phyloP scores from a whole-genome alignment of 345 rosid species.

The Aethionema arabicum region DNA sequence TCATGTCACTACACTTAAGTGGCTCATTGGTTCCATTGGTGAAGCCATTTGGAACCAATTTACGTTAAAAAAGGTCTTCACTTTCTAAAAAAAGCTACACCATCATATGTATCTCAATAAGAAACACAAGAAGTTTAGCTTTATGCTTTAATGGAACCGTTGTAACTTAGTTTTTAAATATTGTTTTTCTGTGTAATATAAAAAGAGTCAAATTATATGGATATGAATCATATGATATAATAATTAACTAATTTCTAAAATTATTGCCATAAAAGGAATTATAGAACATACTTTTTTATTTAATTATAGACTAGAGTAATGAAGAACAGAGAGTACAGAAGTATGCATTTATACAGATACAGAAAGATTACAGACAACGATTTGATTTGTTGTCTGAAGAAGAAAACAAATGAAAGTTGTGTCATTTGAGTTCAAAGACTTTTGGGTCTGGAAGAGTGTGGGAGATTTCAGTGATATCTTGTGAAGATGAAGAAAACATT shows the following conservation, averaged over 20 bases:
- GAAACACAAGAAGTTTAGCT: slow-evolving; percentile 11
- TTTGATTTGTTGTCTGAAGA: slow-evolving; percentile 29
- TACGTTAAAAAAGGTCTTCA: slow-evolving; percentile 30
- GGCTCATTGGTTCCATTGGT: slow-evolving; percentile 58
- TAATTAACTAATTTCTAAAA: slow-evolving; percentile 16
- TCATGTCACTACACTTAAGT: slow-evolving; percentile 76
- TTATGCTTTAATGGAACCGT: slow-evolving; percentile 12
- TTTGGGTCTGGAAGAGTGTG: slow-evolving; percentile 21
- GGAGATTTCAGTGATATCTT: slow-evolving; percentile 17
- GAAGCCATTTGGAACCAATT: slow-evolving; percentile 54
- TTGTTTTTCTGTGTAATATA: slow-evolving; percentile 27
- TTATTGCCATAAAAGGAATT: neutral
- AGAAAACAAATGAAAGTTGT: slow-evolving; percentile 3
- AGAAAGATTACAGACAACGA: slow-evolving; percentile 27
- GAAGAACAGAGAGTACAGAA: slow-evolving; percentile 12
- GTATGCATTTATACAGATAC: slow-evolving; percentile 34
- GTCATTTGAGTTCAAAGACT: slow-evolving; percentile 34
- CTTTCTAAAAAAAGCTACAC: slow-evolving; percentile 13
- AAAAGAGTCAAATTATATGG: neutral
- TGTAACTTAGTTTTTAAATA: slow-evolving; percentile 30
- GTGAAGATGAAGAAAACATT: slow-evolving; percentile 35
- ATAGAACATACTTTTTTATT: slow-evolving; percentile 9
- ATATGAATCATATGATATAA: slow-evolving; percentile 8
- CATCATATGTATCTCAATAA: slow-evolving; percentile 18
- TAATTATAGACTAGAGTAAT: neutral